These are phyloP conservation scores for Podospora conica DNA, from an alignment of 495 filamentous ascomycete species.

Conservation along the genomic window DNA sequence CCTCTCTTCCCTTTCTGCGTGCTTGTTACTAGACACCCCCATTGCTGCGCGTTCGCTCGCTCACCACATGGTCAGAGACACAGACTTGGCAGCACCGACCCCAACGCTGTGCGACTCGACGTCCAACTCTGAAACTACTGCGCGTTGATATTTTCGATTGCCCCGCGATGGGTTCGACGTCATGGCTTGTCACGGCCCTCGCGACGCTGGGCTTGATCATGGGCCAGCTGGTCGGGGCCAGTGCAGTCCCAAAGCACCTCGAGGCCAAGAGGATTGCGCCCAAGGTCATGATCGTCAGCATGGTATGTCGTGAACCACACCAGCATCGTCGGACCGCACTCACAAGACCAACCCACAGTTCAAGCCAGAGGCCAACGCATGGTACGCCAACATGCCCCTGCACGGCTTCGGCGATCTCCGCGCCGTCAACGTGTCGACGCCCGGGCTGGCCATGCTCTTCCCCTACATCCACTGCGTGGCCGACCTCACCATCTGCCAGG, in stretches of 20 bases:
- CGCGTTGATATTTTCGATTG: not conserved
- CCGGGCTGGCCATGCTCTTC: slow-evolving; percentile 59
- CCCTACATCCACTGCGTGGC: slow-evolving; percentile 59
- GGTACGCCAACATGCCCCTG: slow-evolving; percentile 54
- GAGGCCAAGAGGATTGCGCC: slow-evolving; percentile 43
- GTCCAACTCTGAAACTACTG: not conserved
- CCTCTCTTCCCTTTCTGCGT: not conserved
- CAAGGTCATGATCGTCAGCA: slow-evolving; percentile 65
- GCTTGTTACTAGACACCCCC: not conserved
- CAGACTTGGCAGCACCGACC: not conserved
- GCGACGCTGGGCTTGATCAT: not conserved
- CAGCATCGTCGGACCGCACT: not conserved
- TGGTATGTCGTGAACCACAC: slow-evolving; percentile 39
- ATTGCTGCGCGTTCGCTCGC: not conserved
- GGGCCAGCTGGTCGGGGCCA: not conserved
- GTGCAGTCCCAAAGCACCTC: not conserved
- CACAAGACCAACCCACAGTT: slow-evolving; percentile 43
- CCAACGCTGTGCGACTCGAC: not conserved
- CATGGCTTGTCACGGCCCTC: not conserved
- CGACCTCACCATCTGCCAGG: slow-evolving; percentile 54
- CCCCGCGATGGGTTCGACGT: not conserved
- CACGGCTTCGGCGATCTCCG: slow-evolving; percentile 44
- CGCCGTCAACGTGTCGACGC: slow-evolving; percentile 58
- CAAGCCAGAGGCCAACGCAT: slow-evolving; percentile 57
- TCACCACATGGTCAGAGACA: not conserved